These are phyloP conservation scores for Debaryomyces tyrocola DNA, from an alignment of 805 yeast species.

Conservation along the genomic window DNA sequence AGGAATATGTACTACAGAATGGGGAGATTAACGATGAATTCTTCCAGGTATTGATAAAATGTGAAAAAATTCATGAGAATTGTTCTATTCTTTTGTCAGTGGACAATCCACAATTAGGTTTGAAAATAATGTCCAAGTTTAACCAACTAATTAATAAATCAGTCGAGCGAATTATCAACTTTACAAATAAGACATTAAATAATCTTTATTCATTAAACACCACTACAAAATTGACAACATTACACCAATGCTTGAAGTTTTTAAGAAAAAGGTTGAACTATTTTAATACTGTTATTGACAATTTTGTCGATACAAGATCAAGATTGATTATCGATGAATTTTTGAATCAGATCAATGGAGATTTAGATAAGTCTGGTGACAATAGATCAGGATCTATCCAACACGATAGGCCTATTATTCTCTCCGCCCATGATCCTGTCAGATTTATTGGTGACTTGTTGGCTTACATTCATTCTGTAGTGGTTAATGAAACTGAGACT, in stretches of 20 bases:
- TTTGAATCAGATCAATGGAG: slow-evolving; percentile 50
- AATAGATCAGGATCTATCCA: slow-evolving; percentile 4
- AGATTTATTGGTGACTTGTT: slow-evolving; percentile 83
- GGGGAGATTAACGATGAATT: slow-evolving; percentile 53
- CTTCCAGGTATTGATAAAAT: slow-evolving; percentile 58
- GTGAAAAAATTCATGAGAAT: slow-evolving; percentile 62
- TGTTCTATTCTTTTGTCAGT: slow-evolving; percentile 71
- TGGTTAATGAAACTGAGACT: slow-evolving; percentile 84
- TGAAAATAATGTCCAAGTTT: slow-evolving; percentile 61
- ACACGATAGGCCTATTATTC: slow-evolving; percentile 49
- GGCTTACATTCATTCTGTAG: slow-evolving; percentile 82
- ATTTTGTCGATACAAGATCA: slow-evolving; percentile 70
- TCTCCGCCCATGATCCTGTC: slow-evolving; percentile 76
- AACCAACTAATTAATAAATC: slow-evolving; percentile 48
- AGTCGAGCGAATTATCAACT: slow-evolving; percentile 26
- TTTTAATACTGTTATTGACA: slow-evolving; percentile 60
- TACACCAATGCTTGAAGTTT: slow-evolving; percentile 32
- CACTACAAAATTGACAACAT: slow-evolving; percentile 20
- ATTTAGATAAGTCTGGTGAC: slow-evolving; percentile 10
- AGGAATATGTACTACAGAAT: slow-evolving; percentile 56
- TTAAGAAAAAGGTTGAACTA: slow-evolving; percentile 42
- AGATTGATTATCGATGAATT: slow-evolving; percentile 67
- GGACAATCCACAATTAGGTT: slow-evolving; percentile 65
- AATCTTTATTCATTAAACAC: slow-evolving; percentile 30
- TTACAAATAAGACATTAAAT: slow-evolving; percentile 32